Evolutionary conservation across 345 rosid species (phyloP).

Genomic region (Salix brachista): DNA sequence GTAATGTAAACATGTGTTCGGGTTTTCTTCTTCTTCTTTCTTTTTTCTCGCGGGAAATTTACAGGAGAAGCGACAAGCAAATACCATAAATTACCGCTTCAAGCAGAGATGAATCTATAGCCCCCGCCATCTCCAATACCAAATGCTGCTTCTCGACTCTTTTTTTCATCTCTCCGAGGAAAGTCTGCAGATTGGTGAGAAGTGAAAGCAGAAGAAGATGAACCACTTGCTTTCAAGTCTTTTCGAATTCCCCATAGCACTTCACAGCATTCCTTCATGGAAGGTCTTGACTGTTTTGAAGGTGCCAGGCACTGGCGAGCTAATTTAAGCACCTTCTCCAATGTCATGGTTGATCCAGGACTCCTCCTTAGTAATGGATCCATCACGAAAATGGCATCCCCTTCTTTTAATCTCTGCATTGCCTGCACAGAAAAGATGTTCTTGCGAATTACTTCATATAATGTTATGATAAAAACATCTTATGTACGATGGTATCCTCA

Average conservation of each 20-base stretch:
- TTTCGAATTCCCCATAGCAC: constrained; percentile 68
- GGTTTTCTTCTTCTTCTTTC: too few relatives aligned
- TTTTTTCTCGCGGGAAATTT: neutral
- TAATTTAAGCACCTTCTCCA: constrained; percentile 56
- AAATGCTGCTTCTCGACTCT: constrained; percentile 29
- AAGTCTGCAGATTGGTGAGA: constrained; percentile 43
- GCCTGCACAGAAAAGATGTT: constrained; percentile 44
- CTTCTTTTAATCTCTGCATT: constrained; percentile 53
- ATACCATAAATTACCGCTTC: neutral
- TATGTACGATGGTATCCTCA: too few relatives aligned
- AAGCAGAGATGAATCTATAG: constrained; percentile 47
- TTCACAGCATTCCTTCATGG: constrained; percentile 72
- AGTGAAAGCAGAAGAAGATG: constrained; percentile 30
- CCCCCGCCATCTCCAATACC: constrained; percentile 44
- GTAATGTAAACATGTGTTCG: too few relatives aligned
- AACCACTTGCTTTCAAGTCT: constrained; percentile 42
- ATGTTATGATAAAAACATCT: too few relatives aligned
- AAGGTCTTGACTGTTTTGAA: constrained; percentile 56
- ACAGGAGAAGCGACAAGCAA: neutral
- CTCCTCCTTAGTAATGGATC: constrained; percentile 64
- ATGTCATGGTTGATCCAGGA: constrained; percentile 55
- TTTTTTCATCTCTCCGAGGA: constrained; percentile 32
- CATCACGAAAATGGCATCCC: constrained; percentile 64
- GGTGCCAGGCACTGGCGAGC: constrained; percentile 60
- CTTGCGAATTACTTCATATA: neutral